These are phyloP conservation scores for Macrophomina tecta DNA, from an alignment of 2,329 filamentous ascomycete species.

Conservation along the genomic window DNA sequence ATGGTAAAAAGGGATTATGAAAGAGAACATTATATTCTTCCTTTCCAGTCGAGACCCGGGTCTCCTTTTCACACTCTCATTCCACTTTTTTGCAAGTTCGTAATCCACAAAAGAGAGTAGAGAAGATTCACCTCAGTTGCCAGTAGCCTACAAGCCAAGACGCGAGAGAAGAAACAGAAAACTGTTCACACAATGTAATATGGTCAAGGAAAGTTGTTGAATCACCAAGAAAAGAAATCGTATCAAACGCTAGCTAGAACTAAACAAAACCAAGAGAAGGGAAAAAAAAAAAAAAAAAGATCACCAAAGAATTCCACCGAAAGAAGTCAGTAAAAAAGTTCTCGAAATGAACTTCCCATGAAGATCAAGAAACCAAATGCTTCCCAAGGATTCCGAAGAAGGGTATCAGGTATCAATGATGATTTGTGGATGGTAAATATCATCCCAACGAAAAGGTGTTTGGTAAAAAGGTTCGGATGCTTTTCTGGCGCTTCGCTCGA, in stretches of 20 bases:
- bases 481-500: not conserved
- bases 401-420: slow-evolving; percentile 26
- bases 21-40: not conserved
- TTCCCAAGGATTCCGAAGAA: slow-evolving; percentile 18
- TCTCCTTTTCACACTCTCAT: not conserved
- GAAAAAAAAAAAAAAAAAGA: slow-evolving; percentile 1
- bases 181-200: slow-evolving; percentile 11
- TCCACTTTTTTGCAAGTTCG: not conserved
- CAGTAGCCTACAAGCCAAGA: not conserved
- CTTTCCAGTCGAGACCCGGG: not conserved
- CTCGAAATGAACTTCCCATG: slow-evolving; percentile 5
- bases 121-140: not conserved
- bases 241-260: too few relatives aligned
- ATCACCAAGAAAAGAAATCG: not conserved
- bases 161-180: not conserved
- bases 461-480: not conserved
- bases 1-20: not conserved
- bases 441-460: not conserved
- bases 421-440: not conserved
- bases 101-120: not conserved
- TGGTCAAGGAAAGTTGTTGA: slow-evolving; percentile 22
- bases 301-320: slow-evolving; percentile 3
- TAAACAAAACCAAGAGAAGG: not conserved
- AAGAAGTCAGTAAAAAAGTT: not conserved
- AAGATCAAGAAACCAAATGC: not conserved